Evolutionary conservation across 192 early-diverging fungal genomes (phyloP).

Genomic region (Dimargaris cristalligena): DNA sequence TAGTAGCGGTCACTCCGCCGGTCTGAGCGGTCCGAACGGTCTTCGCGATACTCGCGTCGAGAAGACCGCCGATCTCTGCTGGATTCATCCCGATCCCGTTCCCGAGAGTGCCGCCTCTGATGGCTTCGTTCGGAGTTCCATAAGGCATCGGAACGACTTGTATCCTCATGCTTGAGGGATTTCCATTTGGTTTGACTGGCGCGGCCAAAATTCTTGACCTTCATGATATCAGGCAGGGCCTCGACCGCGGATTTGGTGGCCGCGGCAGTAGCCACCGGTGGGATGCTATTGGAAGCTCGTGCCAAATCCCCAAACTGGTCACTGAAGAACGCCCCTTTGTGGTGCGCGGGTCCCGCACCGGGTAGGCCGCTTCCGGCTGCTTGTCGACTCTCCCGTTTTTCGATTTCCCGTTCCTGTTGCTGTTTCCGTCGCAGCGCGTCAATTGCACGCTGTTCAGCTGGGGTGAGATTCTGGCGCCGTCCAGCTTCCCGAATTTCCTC

Average conservation of each 20-base stretch:
- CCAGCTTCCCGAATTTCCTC: constrained; percentile 56
- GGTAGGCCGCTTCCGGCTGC: too few species aligned
- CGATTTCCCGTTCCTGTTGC: constrained; percentile 22
- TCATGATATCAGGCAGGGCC: constrained; percentile 70
- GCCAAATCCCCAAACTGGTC: constrained; percentile 17
- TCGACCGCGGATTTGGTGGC: constrained; percentile 33
- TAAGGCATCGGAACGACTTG: constrained; percentile 13
- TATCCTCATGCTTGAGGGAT: constrained; percentile 71
- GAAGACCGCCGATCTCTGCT: too few species aligned
- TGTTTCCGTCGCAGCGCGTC: constrained; percentile 31
- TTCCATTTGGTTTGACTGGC: constrained; percentile 80
- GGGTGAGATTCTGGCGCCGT: constrained; percentile 53
- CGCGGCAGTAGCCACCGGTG: constrained; percentile 39
- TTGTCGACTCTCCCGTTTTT: constrained; percentile 26
- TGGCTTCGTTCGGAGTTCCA: too few species aligned
- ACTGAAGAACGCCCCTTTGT: constrained; percentile 75
- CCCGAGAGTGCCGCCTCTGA: too few species aligned
- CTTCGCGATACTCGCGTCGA: too few species aligned
- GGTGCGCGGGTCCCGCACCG: too few species aligned
- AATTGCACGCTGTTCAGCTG: constrained; percentile 55
- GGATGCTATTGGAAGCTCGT: constrained; percentile 28
- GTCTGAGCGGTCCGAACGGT: too few species aligned
- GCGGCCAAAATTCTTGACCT: constrained; percentile 79
- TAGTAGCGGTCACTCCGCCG: too few species aligned
- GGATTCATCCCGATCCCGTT: too few species aligned